Base-by-base conservation (phyloP, 306 rosid species). In the Quercus dentata region DNA sequence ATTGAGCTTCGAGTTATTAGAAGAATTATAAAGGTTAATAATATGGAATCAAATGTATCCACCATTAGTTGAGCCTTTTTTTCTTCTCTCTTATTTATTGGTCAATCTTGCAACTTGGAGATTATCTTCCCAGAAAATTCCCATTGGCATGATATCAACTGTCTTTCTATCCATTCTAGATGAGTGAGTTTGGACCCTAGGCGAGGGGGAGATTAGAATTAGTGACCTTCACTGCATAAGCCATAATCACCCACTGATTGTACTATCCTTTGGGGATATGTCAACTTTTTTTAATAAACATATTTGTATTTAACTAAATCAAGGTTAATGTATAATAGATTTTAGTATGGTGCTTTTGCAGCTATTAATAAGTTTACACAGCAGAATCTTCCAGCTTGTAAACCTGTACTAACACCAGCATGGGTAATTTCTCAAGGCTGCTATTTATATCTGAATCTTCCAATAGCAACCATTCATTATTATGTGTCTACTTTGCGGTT, bases 381-480 rank as follows among this genome's bases (percentile, higher is more conserved):
- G 90, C 99, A 95, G 85, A 91, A 73, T 67, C 99, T 95, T 79
- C 99, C 98, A 51, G 98, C 98, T 74, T 95, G 99, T 86, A 92
- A 90, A 81, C 97, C 97, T 27, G 92, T 91, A 73, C 97, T 94
- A 59, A 94, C 97, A 70, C 99, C 97, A 65, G 83, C 84, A 84
- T 83, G 91, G 87, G 99, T 91, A 81, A 90, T 92, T 89, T 84
- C 80, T 84, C 85, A 69, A 74, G 74, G 30, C 55, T 31, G 35
- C 41, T 59, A 46, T 57, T 54, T 69, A 15, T 62, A 57, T 83
- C 56, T 62, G 21, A 80, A 52, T 86, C 61, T 79, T 89, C 67
- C 41, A 12, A 76, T 74, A 28, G 61, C 21, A 20, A 41, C 57
- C 71, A 49, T 71, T 74, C 55, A n/a, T 52, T 25, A 13, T 49